These are phyloP conservation scores for Cerioporus squamosus DNA, from an alignment of 1,284 basidiomycete genomes.

Conservation along the genomic window DNA sequence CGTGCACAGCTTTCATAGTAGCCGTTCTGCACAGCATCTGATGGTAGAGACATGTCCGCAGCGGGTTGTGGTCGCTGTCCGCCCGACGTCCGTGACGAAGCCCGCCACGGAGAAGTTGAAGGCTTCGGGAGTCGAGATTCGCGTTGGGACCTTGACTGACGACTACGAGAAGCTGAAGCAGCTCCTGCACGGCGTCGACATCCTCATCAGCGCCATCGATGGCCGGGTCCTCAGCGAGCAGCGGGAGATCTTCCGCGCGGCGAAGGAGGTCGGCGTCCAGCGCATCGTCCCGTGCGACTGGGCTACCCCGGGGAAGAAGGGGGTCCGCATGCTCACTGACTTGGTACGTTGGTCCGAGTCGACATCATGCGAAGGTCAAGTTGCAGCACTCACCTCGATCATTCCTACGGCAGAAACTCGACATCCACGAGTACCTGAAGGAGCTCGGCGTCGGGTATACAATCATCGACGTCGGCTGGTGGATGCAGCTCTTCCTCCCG, in stretches of 20 bases:
- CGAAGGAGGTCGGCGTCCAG: conserved; percentile 20
- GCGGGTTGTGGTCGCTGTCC: neutral
- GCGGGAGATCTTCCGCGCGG: conserved; percentile 17
- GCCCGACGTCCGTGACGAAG: conserved; percentile 9
- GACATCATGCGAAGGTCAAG: too few relatives aligned
- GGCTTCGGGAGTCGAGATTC: conserved; percentile 13
- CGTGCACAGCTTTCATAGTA: neutral
- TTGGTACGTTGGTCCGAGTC: neutral
- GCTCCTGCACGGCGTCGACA: conserved; percentile 8
- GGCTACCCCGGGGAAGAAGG: conserved; percentile 10
- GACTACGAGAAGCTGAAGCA: conserved; percentile 3
- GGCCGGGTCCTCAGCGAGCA: neutral
- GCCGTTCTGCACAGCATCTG: too few relatives aligned
- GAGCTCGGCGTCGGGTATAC: conserved; percentile 18
- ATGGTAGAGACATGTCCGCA: neutral
- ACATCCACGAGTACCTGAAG: conserved; percentile 13
- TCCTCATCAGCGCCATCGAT: conserved; percentile 12
- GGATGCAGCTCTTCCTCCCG: too few relatives aligned
- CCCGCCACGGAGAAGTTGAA: conserved; percentile 1
- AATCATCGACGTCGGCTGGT: conserved; percentile 1
- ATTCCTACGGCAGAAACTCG: neutral
- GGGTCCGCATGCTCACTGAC: conserved; percentile 10
- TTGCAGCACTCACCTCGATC: too few relatives aligned
- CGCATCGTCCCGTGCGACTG: conserved; percentile 24
- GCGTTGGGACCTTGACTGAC: conserved; percentile 3